Percentiles rank a stretch among this genome's conserved stretches.
Conservation (phyloP, 31 red algal genomes). For the Odonthalia washingtoniensis region DNA sequence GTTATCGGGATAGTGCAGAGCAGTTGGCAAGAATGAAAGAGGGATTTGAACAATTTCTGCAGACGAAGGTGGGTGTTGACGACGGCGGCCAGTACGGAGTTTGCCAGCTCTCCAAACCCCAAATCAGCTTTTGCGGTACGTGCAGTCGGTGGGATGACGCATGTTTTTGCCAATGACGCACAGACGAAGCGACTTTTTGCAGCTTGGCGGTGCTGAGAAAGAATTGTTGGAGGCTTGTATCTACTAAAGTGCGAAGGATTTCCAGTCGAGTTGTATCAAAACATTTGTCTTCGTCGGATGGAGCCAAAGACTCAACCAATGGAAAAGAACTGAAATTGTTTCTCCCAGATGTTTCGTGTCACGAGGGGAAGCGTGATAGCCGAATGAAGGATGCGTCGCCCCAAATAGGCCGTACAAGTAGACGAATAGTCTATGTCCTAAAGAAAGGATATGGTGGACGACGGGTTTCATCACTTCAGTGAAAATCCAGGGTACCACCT, state of each 20-base stretch:
- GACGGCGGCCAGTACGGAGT: slow-evolving; percentile 18
- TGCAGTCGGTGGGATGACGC: slow-evolving; percentile 19
- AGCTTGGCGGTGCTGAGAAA: neutral
- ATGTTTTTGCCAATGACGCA: slow-evolving; percentile 9
- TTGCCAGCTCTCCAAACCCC: slow-evolving; percentile 35
- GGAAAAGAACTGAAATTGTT: neutral
- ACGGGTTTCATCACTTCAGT: too few relatives aligned
- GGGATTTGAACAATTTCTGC: neutral
- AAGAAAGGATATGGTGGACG: too few relatives aligned
- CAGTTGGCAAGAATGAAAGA: neutral
- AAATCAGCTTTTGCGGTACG: neutral
- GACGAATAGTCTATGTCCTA: slow-evolving; percentile 24
- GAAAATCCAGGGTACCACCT: slow-evolving; percentile 20
- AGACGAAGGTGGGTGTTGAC: slow-evolving; percentile 29
- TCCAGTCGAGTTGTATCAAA: slow-evolving; percentile 13
- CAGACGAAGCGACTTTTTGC: neutral
- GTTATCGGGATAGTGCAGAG: neutral
- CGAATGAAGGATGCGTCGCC: neutral
- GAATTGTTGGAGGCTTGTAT: slow-evolving; percentile 24
- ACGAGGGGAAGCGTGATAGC: neutral
- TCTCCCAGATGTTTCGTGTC: slow-evolving; percentile 21
- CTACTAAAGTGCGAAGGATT: slow-evolving; percentile 36
- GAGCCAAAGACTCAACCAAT: slow-evolving; percentile 7
- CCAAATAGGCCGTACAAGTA: slow-evolving; percentile 52
- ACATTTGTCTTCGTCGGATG: slow-evolving; percentile 26